Base-by-base conservation (phyloP, 208 protist genomes). In the Herpetomonas tarakana region DNA sequence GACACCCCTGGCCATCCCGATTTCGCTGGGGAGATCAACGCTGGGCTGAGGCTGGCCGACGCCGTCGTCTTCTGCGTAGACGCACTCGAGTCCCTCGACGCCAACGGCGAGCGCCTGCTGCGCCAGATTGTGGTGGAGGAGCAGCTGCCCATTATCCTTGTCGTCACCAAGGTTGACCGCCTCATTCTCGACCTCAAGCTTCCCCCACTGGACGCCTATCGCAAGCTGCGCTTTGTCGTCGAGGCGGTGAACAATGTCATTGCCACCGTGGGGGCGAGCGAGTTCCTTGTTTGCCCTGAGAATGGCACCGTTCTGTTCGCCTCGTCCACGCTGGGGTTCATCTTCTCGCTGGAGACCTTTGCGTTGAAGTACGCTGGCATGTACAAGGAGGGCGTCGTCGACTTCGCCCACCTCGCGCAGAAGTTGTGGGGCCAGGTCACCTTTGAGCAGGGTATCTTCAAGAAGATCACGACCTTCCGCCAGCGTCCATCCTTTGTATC, bases 1-100 rank as follows among this genome's bases (percentile, higher is more conserved):
- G 99, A 99, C 88, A 99, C 98, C 2, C 99, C 99, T 12, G 97
- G 98, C 1, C 98, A 99, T 69, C 86, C 97, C 19, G 97, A 99
- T 56, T 99, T 99, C 70, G 76, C 76, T 14, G 98, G 98, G 47
- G 98, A 99, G 71, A 88, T 86, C 2, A 78, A 84, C 12, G 89
- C 97, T 2, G 88, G 88, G 0, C 57, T 99, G 24, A 79, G 97
- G n/a, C 59, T 99, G 9, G 86, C 81, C 24, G 99, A 99, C 65
- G 97, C 96, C 19, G 94, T 83, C 1, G 53, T 99, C 1, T 62
- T 99, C 30, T 92, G 98, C 16, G 96, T 99, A 0, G 99, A 99
- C 71, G 98, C 86, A 0, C 83, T 99, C 0, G 98, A 99, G 73
- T 97, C 97, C 27, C 67, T 99, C n/a, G 78, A 79, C 52, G 62